Evolutionary conservation across 2,329 filamentous ascomycete genomes (phyloP).

Genomic region (Fusarium torulosum): DNA sequence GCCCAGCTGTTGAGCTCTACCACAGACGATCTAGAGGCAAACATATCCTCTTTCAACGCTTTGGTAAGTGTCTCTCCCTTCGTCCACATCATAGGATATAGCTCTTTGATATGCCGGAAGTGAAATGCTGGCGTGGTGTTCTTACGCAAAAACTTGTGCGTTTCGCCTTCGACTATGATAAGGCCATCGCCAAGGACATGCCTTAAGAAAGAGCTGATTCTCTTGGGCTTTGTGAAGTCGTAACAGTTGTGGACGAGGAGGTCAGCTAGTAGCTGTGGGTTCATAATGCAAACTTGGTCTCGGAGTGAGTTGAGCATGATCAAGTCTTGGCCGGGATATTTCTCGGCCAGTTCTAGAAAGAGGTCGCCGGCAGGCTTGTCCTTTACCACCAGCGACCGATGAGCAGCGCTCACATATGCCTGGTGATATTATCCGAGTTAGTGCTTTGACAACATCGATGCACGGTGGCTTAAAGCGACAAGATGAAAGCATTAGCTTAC

Average conservation of each 20-base stretch:
- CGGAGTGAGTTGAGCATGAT: constrained; percentile 38
- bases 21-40: constrained; percentile 19
- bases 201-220: constrained; percentile 63
- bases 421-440: neutral
- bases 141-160: constrained; percentile 77
- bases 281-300: constrained; percentile 40
- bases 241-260: constrained; percentile 58
- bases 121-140: constrained; percentile 75
- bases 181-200: constrained; percentile 70
- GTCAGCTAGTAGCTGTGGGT: constrained; percentile 45
- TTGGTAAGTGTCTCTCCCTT: constrained; percentile 57
- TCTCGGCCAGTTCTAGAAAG: constrained; percentile 43
- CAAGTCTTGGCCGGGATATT: constrained; percentile 45
- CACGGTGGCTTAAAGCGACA: accelerated
- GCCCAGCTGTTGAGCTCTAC: constrained; percentile 62
- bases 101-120: constrained; percentile 75
- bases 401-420: constrained; percentile 38
- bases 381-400: constrained; percentile 37
- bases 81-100: constrained; percentile 77
- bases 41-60: constrained; percentile 59
- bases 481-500: neutral
- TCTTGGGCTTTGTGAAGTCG: constrained; percentile 64
- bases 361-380: constrained; percentile 43
- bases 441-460: neutral
- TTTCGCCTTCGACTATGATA: constrained; percentile 75